phyloP scores from a whole-genome alignment of 352 stramenopile species.

The Globisporangium parvum region DNA sequence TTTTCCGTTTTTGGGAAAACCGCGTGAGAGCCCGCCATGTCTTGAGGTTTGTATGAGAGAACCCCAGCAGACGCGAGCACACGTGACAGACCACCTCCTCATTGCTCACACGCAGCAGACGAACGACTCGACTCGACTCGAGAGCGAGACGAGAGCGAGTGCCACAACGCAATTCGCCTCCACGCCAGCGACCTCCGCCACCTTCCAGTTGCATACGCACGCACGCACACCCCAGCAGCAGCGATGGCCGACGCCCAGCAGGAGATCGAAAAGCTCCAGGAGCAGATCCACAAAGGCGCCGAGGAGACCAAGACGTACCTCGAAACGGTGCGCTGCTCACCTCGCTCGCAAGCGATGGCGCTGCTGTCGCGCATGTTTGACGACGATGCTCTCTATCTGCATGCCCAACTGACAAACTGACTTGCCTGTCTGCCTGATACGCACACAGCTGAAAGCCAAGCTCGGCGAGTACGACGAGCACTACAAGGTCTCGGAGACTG shows the following conservation, averaged over 20 bases:
- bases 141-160: too few relatives aligned
- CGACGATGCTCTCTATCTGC: neutral
- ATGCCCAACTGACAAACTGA: too few relatives aligned
- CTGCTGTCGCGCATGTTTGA: too few relatives aligned
- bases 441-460: conserved; percentile 33
- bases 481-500: conserved; percentile 68
- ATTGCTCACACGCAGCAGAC: too few relatives aligned
- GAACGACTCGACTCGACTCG: too few relatives aligned
- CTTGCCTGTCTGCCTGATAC: conserved; percentile 7
- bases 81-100: neutral
- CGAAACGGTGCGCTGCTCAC: conserved; percentile 22
- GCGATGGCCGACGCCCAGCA: conserved; percentile 1
- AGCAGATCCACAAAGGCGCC: conserved; percentile 60
- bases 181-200: too few relatives aligned
- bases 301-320: conserved; percentile 78
- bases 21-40: neutral
- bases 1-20: too few relatives aligned
- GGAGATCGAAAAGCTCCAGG: conserved; percentile 41
- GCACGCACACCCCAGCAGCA: neutral
- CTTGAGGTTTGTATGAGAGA: neutral
- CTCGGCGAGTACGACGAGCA: conserved; percentile 60
- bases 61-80: too few relatives aligned
- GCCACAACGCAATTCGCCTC: too few relatives aligned
- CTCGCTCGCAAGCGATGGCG: too few relatives aligned
- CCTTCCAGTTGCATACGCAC: too few relatives aligned